Base-by-base conservation (phyloP, 2,329 filamentous ascomycete genomes). In the Stachybotrys chartarum region DNA sequence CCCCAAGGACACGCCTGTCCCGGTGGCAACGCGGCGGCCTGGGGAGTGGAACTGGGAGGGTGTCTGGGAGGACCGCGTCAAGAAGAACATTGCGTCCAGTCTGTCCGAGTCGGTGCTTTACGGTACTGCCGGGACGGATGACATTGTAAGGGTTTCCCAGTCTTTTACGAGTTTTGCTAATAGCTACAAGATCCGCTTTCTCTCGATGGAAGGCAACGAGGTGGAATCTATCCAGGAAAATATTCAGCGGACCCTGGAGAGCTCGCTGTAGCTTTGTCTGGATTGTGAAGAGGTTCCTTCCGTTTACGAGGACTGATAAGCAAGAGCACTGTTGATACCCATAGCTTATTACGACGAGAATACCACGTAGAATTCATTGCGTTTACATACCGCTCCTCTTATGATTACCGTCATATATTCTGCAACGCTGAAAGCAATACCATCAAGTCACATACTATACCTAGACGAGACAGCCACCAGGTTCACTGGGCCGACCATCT, bases 31-130 rank as follows among this genome's bases (percentile, higher is more conserved):
- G 7, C 58, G 61, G 42, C 56, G 56, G 32, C 91, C 91, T 0
- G 89, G 88, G 7, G 88, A 96, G 64, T 97, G 93, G 93, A 96
- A 96, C 67, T 97, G 93, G 93, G 91, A 96, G 65, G 92, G 93
- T 0, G 93, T 97, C 0, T 99, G 93, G 93, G 90, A 95, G 68
- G 87, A 92, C 60, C 82, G 93, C 54, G 92, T 96, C 1, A 86
- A 84, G 70, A 89, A 87, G 69, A 88, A 88, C 17, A 83, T 97
- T 48, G 82, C 86, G 52, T 79, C 82, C 10, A 96, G 91, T 65
- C 73, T 91, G 52, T 89, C 90, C 1, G 93, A 97, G 61, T 76
- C 85, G 1, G 85, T 90, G 5, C 73, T 97, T 30, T 97, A 86
- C 72, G 90, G 91, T 6, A 79, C 79, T 51, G 73, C 77, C 6